Conservation (phyloP, 1,284 basidiomycete genomes). For the Acaromyces ingoldii region DNA sequence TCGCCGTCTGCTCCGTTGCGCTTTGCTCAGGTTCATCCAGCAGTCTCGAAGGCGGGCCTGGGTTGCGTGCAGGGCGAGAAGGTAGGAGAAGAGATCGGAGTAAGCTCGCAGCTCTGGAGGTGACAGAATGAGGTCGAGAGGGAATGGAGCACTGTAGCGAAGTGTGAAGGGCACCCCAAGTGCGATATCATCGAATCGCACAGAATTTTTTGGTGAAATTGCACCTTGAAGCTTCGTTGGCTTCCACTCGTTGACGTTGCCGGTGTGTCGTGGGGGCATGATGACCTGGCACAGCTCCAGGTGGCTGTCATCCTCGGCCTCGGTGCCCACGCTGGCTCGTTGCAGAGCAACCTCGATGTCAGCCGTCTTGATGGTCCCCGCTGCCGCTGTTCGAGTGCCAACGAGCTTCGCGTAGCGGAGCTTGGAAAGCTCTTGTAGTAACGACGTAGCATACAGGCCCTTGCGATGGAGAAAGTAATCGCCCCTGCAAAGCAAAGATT, state of each 20-base stretch:
- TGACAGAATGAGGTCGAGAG: conserved; percentile 80
- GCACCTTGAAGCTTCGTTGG: too few relatives aligned
- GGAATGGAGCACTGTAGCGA: conserved; percentile 58
- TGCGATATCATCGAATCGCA: conserved; percentile 29
- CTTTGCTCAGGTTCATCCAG: conserved; percentile 75
- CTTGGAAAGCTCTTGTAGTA: conserved; percentile 65
- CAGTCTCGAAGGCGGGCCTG: conserved; percentile 71
- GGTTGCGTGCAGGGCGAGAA: conserved; percentile 74
- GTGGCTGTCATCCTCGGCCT: conserved; percentile 32
- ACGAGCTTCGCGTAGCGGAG: conserved; percentile 57
- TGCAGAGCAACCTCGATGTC: conserved; percentile 33
- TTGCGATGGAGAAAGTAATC: conserved; percentile 70
- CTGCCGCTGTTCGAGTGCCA: conserved; percentile 64
- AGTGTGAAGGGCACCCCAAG: conserved; percentile 28
- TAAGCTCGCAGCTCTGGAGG: conserved; percentile 69
- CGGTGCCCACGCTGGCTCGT: conserved; percentile 25
- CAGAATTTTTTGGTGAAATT: too few relatives aligned
- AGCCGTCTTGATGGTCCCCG: conserved; percentile 22
- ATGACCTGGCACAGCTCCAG: conserved; percentile 22
- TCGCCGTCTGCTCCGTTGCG: conserved; percentile 70
- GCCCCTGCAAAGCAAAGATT: neutral
- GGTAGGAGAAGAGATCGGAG: conserved; percentile 71
- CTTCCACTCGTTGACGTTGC: neutral
- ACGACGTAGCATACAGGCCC: conserved; percentile 73
- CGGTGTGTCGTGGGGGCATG: conserved; percentile 5